Evolutionary conservation across 129 eudicot genomes (phyloP), one percentile per base, ranked within the genome.

Genomic region (Lonicera japonica): DNA sequence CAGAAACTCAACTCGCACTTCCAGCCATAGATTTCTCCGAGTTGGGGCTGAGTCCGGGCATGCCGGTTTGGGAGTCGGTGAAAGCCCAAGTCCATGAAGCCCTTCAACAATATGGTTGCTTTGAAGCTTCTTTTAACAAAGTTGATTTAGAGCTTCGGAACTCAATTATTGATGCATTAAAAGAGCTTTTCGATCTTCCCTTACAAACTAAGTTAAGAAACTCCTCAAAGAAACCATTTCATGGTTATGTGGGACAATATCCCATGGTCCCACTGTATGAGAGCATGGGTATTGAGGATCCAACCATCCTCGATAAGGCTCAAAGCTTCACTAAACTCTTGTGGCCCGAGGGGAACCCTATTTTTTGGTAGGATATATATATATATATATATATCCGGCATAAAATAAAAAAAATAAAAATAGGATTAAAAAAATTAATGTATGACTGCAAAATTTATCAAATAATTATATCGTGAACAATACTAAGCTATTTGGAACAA

Each of bases 191-290:
- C 38, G 71, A 74, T 66, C 89, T 86, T 43, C 95, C 95, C 1
- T 46, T 80, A 15, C 79, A 80, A 54, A 80, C 71, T 46, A 86
- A 86, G 58, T 10, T 75, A 9, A 75, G 61, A 48, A 86, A 82
- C 74, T 56, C 61, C 1, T 80, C 87, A 5, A 69, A 73, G 25
- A 60, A 63, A 17, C 78, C 87, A 53, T 86, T 60, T 70, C 73
- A 74, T 63, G 95, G 95, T 59, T 86, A 82, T 40, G 74, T 82
- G 3, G 90, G 90, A 25, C 84, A 82, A 24, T 72, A 82, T 38
- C 64, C 86, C 0, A 18, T 56, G 47, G 78, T 80, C 25, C 95
- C 95, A 5, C 68, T 85, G 11, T 85, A 71, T 8, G 92, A 85
- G 52, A 85, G 92, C 73, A 58, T 85, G 84, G 92, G 92, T 0